Evolutionary conservation across 1,284 basidiomycete species (phyloP).

Genomic region (Cryptococcus jaspeensis): DNA sequence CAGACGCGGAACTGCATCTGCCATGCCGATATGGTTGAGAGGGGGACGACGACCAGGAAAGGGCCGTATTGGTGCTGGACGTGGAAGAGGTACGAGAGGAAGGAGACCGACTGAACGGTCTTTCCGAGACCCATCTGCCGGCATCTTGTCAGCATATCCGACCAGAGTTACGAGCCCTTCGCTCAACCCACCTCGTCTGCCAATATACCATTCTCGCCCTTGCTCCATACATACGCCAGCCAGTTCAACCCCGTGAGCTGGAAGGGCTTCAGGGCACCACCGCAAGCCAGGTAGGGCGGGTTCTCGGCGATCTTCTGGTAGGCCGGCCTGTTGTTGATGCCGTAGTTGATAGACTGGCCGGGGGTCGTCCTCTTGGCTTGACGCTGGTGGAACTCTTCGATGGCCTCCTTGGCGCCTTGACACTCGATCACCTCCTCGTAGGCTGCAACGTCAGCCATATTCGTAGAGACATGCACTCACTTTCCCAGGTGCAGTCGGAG

Average conservation of each 20-base stretch:
- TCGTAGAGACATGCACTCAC: slow-evolving; percentile 46
- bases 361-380: slow-evolving; percentile 81
- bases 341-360: slow-evolving; percentile 74
- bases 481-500: slow-evolving; percentile 95
- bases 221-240: slow-evolving; percentile 93
- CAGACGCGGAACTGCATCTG: slow-evolving; percentile 91
- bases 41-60: slow-evolving; percentile 94
- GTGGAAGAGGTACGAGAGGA: slow-evolving; percentile 94
- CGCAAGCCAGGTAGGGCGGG: slow-evolving; percentile 82
- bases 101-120: slow-evolving; percentile 93
- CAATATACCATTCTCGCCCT: slow-evolving; percentile 93
- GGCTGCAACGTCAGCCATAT: slow-evolving; percentile 22
- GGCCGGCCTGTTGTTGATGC: slow-evolving; percentile 67
- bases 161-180: not conserved
- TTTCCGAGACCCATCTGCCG: slow-evolving; percentile 92
- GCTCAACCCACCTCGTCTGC: slow-evolving; percentile 74
- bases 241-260: slow-evolving; percentile 98
- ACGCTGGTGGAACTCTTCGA: slow-evolving; percentile 76
- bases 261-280: slow-evolving; percentile 93
- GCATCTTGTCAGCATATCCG: not conserved
- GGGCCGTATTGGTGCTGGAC: slow-evolving; percentile 92
- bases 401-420: slow-evolving; percentile 58
- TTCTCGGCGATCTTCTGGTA: slow-evolving; percentile 88
- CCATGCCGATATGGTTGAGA: slow-evolving; percentile 98
- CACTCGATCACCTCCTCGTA: slow-evolving; percentile 68